Base-by-base conservation (phyloP, 1,284 basidiomycete species). In the Moniliophthora roreri region DNA sequence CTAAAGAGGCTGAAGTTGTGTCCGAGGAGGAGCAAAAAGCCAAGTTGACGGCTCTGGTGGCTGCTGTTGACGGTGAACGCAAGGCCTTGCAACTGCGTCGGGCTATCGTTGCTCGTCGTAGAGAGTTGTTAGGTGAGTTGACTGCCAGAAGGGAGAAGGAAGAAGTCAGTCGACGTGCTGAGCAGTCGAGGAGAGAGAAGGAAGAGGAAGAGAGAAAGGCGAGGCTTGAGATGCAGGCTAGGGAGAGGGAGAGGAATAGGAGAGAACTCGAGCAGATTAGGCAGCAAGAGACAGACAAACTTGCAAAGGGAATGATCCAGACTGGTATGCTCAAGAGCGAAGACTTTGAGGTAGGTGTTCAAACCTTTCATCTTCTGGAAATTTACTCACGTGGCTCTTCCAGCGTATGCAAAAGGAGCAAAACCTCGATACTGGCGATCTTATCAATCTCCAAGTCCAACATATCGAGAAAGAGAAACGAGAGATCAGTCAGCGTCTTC, bases 381-480 rank as follows among this genome's bases (percentile, higher is more conserved):
- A 10, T 11, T 4, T n/a, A 13, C 13, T 32, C 28, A n/a, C 11
- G 7, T 28, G 28, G 45, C 37, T 20, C 32, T 44, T 34, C 26
- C 9, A 56, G 60, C 18, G 21, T 11, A 34, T 20, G 18, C 67
- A 93, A 88, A 88, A 90, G 66, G 80, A 95, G 70, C 89, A 92
- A 63, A 82, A 85, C 50, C 78, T 95, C 60, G 93, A 94, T 70
- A 95, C 94, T 8, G 87, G 93, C 65, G 87, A 87, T 59, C 83
- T 99, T 57, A 91, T 98, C 68, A 85, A 84, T 50, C 84, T 98
- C 62, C 94, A 98, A 70, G 94, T 98, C 49, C 87, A 93, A 62
- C 93, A 97, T 66, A 80, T 97, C 52, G 95, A 98, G 75, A 98
- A 97, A 75, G 96, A 98, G 76, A 97, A 97, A 82, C 89, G 87